Evolutionary conservation across 2,329 filamentous ascomycete species (phyloP), one percentile per base, ranked within the genome.

Genomic region (Sporothrix sp.): DNA sequence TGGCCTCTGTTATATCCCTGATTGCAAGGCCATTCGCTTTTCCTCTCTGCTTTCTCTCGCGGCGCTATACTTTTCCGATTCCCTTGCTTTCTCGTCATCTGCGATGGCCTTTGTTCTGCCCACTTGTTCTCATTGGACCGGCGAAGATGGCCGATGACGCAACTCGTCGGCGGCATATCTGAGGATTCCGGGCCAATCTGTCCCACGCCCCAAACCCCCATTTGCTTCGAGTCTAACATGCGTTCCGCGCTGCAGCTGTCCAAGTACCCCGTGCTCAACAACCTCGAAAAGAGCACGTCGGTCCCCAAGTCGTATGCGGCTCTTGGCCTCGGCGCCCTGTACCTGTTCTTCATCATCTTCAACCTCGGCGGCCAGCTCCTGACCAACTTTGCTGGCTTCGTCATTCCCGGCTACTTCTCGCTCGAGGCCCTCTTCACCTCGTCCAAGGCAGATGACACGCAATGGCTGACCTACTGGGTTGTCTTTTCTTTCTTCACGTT

Each of bases 281-380:
- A 91, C 72, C 78, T 93, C 63, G 87, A 94, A 79, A 86, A 83
- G 77, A 82, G 86, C 69, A 85, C 84, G 58, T 82, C 79, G 52
- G 78, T 93, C 46, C 87, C 87, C 65, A 94, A 94, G 76, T 84
- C 86, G 63, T 93, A 94, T 67, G 84, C 81, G 58, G 77, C 86
- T 64, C 82, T 91, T 60, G 87, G 87, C 61, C 65, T 87, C 52
- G 83, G 70, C 54, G 82, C 82, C 47, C 79, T 90, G 58, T 94
- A 94, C 76, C 88, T 93, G 73, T 88, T 91, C 74, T 80, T 93
- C 61, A 87, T 93, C 71, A 82, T 93, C 73, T 89, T 94, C 77
- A 94, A 94, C 78, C 85, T 93, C 58, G 87, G 84, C 57, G 87
- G 87, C 61, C 86, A 90, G 71, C 84, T 93, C 64, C 75, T 94